These are phyloP conservation scores for Lotus japonicus DNA, from an alignment of 306 rosid genomes.

Conservation along the genomic window DNA sequence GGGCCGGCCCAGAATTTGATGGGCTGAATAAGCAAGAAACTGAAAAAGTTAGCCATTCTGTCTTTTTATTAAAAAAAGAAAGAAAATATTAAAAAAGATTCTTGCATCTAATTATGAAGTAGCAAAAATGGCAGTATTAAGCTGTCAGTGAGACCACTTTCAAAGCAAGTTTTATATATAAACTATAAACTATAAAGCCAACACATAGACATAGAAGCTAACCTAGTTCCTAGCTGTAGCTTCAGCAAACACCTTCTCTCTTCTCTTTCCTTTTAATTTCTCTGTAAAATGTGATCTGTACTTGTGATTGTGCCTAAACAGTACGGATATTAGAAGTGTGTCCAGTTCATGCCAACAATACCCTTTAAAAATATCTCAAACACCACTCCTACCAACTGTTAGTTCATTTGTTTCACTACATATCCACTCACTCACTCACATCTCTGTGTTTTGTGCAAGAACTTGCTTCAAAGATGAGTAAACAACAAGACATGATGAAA, in stretches of 20 bases:
- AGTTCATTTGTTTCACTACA: too few relatives aligned
- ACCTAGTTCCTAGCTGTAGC: conserved; percentile 23
- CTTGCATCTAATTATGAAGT: conserved; percentile 8
- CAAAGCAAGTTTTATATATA: neutral
- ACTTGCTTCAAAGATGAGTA: conserved; percentile 50
- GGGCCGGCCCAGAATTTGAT: neutral
- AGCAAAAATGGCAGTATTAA: conserved; percentile 16
- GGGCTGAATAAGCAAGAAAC: neutral
- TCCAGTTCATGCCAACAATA: conserved; percentile 35
- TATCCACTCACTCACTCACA: conserved; percentile 10
- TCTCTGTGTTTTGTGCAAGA: neutral
- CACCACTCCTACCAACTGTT: too few relatives aligned
- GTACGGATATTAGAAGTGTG: conserved; percentile 37
- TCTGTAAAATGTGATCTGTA: conserved; percentile 23
- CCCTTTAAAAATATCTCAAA: conserved; percentile 25
- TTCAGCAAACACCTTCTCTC: conserved; percentile 16
- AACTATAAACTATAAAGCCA: conserved; percentile 21
- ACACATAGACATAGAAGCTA: conserved; percentile 12
- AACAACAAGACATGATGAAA: conserved; percentile 76
- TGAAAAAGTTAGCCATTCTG: neutral
- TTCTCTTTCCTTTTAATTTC: neutral
- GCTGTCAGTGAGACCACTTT: conserved; percentile 23
- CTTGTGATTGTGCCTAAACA: neutral
- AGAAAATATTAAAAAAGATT: neutral
- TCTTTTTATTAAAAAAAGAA: neutral